Evolutionary conservation across 2,329 filamentous ascomycete species (phyloP).

Genomic region (Trichoderma sp.): DNA sequence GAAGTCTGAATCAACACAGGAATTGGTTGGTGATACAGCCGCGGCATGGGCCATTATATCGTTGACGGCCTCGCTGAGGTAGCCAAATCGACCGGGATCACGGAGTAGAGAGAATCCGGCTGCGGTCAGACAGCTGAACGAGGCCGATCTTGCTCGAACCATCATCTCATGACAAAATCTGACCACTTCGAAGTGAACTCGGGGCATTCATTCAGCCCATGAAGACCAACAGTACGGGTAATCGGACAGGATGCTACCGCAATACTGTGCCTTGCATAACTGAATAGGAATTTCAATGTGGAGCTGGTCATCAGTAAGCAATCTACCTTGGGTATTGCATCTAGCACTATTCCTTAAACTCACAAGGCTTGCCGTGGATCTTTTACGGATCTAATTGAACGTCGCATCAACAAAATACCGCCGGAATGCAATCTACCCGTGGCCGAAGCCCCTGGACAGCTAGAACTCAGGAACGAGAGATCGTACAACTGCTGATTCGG

Average conservation of each 20-base stretch:
- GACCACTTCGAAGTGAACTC: background rate
- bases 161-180: background rate
- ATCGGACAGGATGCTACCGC: background rate
- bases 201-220: background rate
- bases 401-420: background rate
- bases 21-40: background rate
- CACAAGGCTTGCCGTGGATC: background rate
- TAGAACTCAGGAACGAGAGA: background rate
- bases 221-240: background rate
- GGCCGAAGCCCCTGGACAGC: background rate
- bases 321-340: too few species aligned
- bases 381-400: background rate
- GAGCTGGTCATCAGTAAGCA: background rate
- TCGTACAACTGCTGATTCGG: background rate
- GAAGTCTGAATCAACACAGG: too few species aligned
- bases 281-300: background rate
- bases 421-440: background rate
- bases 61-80: too few species aligned
- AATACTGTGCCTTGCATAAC: background rate
- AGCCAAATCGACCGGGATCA: background rate
- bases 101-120: background rate
- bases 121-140: background rate
- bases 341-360: background rate
- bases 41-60: background rate
- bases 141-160: background rate